These are phyloP conservation scores for Globisporangium carolinianum DNA, from an alignment of 352 stramenopile genomes.

Conservation along the genomic window DNA sequence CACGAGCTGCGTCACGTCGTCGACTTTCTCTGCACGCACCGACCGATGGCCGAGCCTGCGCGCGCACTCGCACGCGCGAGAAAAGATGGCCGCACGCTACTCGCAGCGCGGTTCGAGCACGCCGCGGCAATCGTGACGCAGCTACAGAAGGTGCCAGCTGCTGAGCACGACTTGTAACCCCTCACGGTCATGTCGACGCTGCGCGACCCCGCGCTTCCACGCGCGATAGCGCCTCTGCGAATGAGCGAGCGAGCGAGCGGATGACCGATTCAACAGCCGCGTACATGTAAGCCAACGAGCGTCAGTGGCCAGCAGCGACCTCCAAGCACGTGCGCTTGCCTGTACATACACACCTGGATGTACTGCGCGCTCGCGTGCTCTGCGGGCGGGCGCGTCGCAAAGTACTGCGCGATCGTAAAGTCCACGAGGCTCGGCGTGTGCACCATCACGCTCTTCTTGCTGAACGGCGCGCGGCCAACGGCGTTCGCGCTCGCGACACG, in stretches of 20 bases:
- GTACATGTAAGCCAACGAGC: background rate
- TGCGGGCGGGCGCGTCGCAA: constrained; percentile 29
- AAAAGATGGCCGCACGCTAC: background rate
- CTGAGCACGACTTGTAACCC: constrained; percentile 15
- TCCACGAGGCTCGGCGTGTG: constrained; percentile 59
- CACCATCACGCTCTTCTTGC: constrained; percentile 23
- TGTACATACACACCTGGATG: constrained; percentile 26
- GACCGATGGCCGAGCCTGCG: background rate
- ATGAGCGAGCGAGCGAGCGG: background rate
- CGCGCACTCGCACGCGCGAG: background rate
- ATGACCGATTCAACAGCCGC: background rate
- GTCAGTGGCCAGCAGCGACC: background rate
- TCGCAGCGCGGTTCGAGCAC: background rate
- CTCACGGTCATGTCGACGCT: constrained; percentile 8
- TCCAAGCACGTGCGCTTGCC: background rate
- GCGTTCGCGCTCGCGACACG: constrained; percentile 43
- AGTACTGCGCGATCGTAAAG: constrained; percentile 59
- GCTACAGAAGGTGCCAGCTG: constrained; percentile 24
- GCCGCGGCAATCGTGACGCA: too few species aligned
- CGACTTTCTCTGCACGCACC: background rate
- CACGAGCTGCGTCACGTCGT: background rate
- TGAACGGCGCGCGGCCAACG: constrained; percentile 29
- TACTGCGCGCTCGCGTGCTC: constrained; percentile 45
- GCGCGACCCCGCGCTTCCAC: constrained; percentile 16
- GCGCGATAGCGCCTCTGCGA: constrained; percentile 20